phyloP scores from a whole-genome alignment of 768 basidiomycete genomes.

The Pisolithus sp. region DNA sequence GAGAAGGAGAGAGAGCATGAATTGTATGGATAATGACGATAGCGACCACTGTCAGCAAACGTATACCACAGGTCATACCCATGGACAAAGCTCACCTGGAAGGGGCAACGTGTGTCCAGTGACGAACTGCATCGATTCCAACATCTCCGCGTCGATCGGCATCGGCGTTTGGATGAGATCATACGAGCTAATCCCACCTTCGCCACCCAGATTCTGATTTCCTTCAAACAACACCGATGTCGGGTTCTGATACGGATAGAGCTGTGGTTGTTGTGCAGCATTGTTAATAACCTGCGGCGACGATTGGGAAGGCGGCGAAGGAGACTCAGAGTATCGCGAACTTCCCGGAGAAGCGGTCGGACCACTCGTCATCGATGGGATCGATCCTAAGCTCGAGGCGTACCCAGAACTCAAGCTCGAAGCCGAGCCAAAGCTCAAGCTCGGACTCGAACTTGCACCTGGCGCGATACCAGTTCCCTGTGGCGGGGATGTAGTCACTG shows the following conservation, averaged over 20 bases:
- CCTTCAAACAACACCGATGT: neutral
- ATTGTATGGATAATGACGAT: neutral
- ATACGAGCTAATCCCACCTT: conserved; percentile 19
- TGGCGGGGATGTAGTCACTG: no score
- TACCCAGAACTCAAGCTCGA: neutral
- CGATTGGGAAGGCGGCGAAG: conserved; percentile 27
- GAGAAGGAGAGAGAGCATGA: neutral
- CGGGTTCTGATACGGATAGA: neutral
- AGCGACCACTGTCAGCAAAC: neutral
- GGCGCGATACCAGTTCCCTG: neutral
- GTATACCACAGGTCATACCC: neutral
- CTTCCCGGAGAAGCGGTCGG: conserved; percentile 18
- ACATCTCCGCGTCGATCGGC: conserved; percentile 51
- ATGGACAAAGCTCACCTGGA: conserved; percentile 37
- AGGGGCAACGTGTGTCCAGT: conserved; percentile 51
- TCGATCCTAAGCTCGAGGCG: neutral
- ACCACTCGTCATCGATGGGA: neutral
- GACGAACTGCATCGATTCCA: conserved; percentile 57
- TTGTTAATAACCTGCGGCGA: conserved; percentile 34
- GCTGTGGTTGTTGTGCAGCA: conserved; percentile 30
- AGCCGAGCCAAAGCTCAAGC: conserved; percentile 8
- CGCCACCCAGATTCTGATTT: neutral
- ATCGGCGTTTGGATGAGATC: conserved; percentile 48
- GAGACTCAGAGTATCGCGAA: conserved; percentile 30
- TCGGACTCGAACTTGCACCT: neutral